Base-by-base conservation (phyloP, 495 filamentous ascomycete species). In the Penicillium manginii region DNA sequence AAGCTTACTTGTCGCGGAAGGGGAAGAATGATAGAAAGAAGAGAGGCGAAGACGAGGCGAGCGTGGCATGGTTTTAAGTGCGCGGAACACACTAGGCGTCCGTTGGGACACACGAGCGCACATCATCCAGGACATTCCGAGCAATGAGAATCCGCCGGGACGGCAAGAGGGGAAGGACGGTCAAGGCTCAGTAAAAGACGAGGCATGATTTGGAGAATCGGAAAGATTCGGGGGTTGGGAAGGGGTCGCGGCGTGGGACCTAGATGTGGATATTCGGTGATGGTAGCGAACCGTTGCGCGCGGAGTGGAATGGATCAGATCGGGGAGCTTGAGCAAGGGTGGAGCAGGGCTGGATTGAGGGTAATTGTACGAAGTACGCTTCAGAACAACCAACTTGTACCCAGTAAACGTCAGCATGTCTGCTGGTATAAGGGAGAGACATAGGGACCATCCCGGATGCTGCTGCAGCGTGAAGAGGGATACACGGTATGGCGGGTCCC, bases 101-200 rank as follows among this genome's bases (percentile, higher is more conserved):
- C 73, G 67, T 67, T 74, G 74, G 67, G 68, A 40, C 21, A 51
- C 52, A 67, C 60, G 62, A 57, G 66, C 58, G 58, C 63, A 61
- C 60, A 63, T 68, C 60, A 66, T 71, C 72, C 70, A 74, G 60
- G 63, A 62, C 71, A 74, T 75, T 74, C 74, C 74, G 73, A 72
- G 57, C 33, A 56, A 55, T 51, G 57, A 70, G 62, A 71, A 75
- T 68, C 66, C 70, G 61, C 66, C 69, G 70, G 69, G 62, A 54
- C 70, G 50, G 61, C 63, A 55, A 53, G 56, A 62, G 50, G 32
- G 45, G 45, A 47, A 69, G 59, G 64, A 63, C 57, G 67, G 54
- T 52, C 64, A 54, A 58, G 61, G 63, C 62, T 63, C 55, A 72
- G 68, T 64, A 63, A 71, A 58, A 63, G 49, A 57, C 53, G 53